Percentiles rank a stretch among this genome's conserved stretches.
These are phyloP conservation scores for Suhomyces bokatorum DNA, from an alignment of 1,139 yeast genomes.

Conservation along the genomic window DNA sequence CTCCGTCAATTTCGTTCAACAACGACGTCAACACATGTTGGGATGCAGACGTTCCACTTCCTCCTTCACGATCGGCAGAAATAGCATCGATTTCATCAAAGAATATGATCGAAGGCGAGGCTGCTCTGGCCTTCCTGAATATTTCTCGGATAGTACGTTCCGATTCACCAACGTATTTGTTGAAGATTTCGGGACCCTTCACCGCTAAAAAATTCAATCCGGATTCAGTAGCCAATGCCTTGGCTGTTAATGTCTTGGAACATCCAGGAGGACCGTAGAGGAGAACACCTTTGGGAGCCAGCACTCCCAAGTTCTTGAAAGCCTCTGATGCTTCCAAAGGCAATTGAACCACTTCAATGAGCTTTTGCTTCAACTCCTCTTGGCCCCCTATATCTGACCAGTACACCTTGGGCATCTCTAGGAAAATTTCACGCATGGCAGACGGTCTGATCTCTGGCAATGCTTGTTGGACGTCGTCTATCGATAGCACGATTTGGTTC, in stretches of 20 bases:
- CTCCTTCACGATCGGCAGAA: constrained; percentile 68
- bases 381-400: constrained; percentile 99
- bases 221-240: constrained; percentile 92
- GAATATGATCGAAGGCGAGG: constrained; percentile 88
- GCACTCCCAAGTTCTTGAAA: constrained; percentile 73
- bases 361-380: constrained; percentile 71
- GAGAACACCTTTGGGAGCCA: constrained; percentile 88
- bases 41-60: constrained; percentile 64
- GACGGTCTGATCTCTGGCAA: constrained; percentile 83
- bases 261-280: constrained; percentile 97
- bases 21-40: constrained; percentile 86
- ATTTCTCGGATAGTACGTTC: constrained; percentile 88
- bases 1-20: constrained; percentile 93
- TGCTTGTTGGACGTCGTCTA: constrained; percentile 64
- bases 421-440: constrained; percentile 93
- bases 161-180: constrained; percentile 92
- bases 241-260: constrained; percentile 90
- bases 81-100: constrained; percentile 96
- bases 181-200: constrained; percentile 93
- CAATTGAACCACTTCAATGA: constrained; percentile 86
- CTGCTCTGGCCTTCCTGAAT: constrained; percentile 88
- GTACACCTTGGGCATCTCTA: constrained; percentile 90
- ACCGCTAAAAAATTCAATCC: constrained; percentile 91
- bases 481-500: constrained; percentile 29
- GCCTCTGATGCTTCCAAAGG: constrained; percentile 85